Evolutionary conservation across 2,329 filamentous ascomycete species (phyloP).

Genomic region (Aspergillus oerlinghausenensis): DNA sequence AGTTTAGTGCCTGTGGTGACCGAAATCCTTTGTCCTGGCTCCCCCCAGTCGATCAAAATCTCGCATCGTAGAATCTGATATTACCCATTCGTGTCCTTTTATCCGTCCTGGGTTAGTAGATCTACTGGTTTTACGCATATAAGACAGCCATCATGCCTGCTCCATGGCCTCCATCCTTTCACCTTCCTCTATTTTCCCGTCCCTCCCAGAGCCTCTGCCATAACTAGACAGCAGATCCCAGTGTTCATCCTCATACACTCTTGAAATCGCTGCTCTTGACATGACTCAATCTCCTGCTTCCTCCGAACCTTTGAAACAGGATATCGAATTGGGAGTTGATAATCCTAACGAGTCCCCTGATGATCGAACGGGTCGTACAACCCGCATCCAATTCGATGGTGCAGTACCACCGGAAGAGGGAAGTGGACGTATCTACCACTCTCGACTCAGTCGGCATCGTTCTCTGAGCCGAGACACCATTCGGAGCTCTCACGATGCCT

Average conservation of each 20-base stretch:
- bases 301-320: neutral
- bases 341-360: neutral
- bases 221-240: neutral
- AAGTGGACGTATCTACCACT: conserved; percentile 14
- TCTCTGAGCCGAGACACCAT: conserved; percentile 20
- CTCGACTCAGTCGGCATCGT: conserved; percentile 11
- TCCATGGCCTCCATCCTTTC: neutral
- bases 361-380: conserved; percentile 11
- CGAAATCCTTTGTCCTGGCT: neutral
- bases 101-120: neutral
- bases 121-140: neutral
- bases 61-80: neutral
- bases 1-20: neutral
- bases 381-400: conserved; percentile 19
- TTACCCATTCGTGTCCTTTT: neutral
- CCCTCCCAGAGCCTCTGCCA: neutral
- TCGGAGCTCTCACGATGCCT: conserved; percentile 11
- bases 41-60: neutral
- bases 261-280: neutral
- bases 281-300: neutral
- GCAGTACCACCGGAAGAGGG: conserved; percentile 3
- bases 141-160: neutral
- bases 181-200: neutral
- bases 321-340: neutral
- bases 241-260: neutral